Percentiles rank a stretch among this genome's conserved stretches.
Evolutionary conservation across 345 rosid species (phyloP).

Genomic region (Aegle marmelos): DNA sequence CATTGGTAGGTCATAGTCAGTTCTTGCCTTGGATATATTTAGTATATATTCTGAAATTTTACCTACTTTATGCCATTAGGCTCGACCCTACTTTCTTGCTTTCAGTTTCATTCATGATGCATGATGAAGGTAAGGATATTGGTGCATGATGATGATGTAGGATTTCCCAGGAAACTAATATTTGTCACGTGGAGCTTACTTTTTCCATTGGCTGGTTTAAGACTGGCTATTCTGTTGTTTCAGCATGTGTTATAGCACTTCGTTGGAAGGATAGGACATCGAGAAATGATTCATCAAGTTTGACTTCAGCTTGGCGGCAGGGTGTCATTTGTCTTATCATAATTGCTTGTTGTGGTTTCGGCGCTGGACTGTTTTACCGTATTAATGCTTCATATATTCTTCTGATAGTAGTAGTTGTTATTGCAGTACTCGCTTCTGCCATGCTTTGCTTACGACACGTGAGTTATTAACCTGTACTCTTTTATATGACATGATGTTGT

Average conservation of each 20-base stretch:
- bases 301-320: conserved; percentile 68
- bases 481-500: neutral
- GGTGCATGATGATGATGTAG: neutral
- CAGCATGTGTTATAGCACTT: conserved; percentile 81
- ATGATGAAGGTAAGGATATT: neutral
- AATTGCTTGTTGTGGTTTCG: conserved; percentile 78
- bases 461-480: conserved; percentile 19
- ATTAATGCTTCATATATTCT: conserved; percentile 46
- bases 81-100: neutral
- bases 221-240: conserved; percentile 98
- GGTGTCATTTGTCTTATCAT: conserved; percentile 65
- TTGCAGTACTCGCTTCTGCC: conserved; percentile 53
- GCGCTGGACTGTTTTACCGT: conserved; percentile 67
- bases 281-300: conserved; percentile 42
- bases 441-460: conserved; percentile 72
- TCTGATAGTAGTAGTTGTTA: conserved; percentile 41
- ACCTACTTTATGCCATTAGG: neutral
- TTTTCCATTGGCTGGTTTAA: conserved; percentile 37
- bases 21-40: neutral
- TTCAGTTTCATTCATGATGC: neutral
- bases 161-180: neutral
- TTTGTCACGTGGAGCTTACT: conserved; percentile 8
- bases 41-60: neutral
- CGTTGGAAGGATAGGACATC: conserved; percentile 67
- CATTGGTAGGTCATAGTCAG: conserved; percentile 60